Percentiles rank a stretch among this genome's conserved stretches.
Conservation (phyloP, 176 grass and related monocot species). For the Aegilops speltoides region DNA sequence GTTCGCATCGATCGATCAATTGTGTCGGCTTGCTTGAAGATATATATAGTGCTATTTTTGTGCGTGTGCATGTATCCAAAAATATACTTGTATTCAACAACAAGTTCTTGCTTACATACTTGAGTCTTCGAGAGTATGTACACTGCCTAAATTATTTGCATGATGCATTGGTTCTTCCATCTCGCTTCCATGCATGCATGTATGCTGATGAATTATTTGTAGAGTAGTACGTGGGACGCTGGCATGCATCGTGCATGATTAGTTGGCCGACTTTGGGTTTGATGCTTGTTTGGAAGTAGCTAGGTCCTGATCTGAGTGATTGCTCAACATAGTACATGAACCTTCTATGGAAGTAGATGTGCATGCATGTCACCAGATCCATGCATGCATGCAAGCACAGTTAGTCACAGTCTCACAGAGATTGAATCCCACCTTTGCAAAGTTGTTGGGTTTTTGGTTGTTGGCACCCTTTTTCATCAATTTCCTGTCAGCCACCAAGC, state of each 20-base stretch:
- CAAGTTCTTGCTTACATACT: no score
- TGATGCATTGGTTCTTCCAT: no score
- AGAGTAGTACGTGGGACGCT: background rate
- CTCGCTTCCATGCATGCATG: no score
- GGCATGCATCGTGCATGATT: background rate
- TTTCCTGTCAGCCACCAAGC: background rate
- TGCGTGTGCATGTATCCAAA: no score
- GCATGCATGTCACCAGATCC: background rate
- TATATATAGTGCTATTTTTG: no score
- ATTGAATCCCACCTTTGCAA: slow-evolving; percentile 10
- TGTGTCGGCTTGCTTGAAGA: background rate
- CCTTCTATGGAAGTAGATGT: background rate
- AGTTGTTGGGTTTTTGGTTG: background rate
- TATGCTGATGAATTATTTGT: background rate
- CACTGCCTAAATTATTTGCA: no score
- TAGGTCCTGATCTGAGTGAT: no score
- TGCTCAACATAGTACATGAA: background rate
- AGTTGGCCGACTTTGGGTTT: background rate
- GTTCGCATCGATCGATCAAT: background rate
- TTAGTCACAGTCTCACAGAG: background rate
- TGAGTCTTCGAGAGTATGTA: no score
- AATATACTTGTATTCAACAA: no score
- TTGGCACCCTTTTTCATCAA: background rate
- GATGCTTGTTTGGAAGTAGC: background rate
- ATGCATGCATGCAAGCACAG: background rate